Evolutionary conservation across 2,329 filamentous ascomycete species (phyloP).

Genomic region (Lithohypha guttulata): DNA sequence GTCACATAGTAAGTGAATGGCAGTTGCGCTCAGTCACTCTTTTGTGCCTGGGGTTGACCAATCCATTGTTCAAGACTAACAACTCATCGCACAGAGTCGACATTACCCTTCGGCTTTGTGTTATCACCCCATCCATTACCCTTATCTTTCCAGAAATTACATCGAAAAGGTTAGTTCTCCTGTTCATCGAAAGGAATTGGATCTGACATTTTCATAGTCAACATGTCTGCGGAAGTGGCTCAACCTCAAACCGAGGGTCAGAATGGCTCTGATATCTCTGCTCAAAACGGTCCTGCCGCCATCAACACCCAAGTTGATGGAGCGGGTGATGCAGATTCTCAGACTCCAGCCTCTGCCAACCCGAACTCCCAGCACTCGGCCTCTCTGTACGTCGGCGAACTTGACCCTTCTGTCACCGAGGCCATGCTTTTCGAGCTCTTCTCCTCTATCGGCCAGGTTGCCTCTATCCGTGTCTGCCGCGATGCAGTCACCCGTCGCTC

Average conservation of each 20-base stretch:
- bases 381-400: slow-evolving; percentile 97
- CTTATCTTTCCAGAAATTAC: slow-evolving; percentile 8
- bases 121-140: slow-evolving; percentile 11
- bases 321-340: slow-evolving; percentile 38
- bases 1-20: slow-evolving; percentile 16
- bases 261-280: slow-evolving; percentile 40
- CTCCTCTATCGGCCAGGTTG: slow-evolving; percentile 96
- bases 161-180: slow-evolving; percentile 14
- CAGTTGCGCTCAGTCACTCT: slow-evolving; percentile 8
- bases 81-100: slow-evolving; percentile 9
- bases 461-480: slow-evolving; percentile 98
- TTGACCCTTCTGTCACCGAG: slow-evolving; percentile 94
- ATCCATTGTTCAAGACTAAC: slow-evolving; percentile 6
- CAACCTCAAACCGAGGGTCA: slow-evolving; percentile 61
- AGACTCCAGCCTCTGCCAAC: slow-evolving; percentile 53
- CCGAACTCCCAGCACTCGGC: slow-evolving; percentile 83
- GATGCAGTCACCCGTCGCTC: slow-evolving; percentile 97
- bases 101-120: slow-evolving; percentile 16
- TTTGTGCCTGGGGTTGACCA: slow-evolving; percentile 8
- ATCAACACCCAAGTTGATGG: slow-evolving; percentile 54
- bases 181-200: too few relatives aligned
- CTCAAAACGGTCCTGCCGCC: slow-evolving; percentile 37
- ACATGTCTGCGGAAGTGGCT: slow-evolving; percentile 71
- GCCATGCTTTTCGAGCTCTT: slow-evolving; percentile 99
- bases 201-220: slow-evolving; percentile 54